Evolutionary conservation across 768 basidiomycete genomes (phyloP).

Genomic region (Basidioascus undulatus): DNA sequence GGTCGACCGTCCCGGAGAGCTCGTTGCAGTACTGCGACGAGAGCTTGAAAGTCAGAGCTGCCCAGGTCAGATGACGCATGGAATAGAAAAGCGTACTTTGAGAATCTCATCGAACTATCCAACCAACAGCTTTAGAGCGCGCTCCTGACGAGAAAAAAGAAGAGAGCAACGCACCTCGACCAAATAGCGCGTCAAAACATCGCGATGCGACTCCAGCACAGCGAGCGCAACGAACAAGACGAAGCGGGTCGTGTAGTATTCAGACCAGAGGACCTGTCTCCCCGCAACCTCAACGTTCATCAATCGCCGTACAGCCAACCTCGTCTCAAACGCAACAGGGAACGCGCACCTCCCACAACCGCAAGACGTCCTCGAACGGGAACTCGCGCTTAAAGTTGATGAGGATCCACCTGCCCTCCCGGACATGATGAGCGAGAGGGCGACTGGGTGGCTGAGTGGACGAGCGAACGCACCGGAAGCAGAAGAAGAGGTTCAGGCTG

Average conservation of each 20-base stretch:
- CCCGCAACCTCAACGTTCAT: conserved; percentile 15
- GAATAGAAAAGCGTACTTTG: conserved; percentile 27
- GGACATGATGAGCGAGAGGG: background rate
- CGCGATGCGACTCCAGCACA: conserved; percentile 78
- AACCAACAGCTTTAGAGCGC: conserved; percentile 1
- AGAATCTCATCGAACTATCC: conserved; percentile 54
- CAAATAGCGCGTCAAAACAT: conserved; percentile 82
- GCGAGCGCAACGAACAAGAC: conserved; percentile 69
- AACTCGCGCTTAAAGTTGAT: conserved; percentile 96
- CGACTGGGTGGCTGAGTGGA: no score
- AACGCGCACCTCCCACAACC: conserved; percentile 53
- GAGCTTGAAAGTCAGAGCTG: conserved; percentile 3
- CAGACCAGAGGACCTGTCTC: conserved; percentile 57
- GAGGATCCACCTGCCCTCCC: conserved; percentile 48
- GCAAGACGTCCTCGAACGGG: conserved; percentile 65
- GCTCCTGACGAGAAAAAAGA: background rate
- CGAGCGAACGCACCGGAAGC: conserved; percentile 73
- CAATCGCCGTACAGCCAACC: background rate
- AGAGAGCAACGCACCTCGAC: conserved; percentile 43
- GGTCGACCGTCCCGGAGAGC: conserved; percentile 58
- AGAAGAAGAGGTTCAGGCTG: conserved; percentile 84
- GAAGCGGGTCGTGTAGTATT: conserved; percentile 7
- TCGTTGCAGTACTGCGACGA: conserved; percentile 63
- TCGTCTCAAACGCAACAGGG: background rate
- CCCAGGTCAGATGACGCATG: background rate